Evolutionary conservation across 176 grass and related monocot genomes (phyloP).

Genomic region (Oryza brachyantha): DNA sequence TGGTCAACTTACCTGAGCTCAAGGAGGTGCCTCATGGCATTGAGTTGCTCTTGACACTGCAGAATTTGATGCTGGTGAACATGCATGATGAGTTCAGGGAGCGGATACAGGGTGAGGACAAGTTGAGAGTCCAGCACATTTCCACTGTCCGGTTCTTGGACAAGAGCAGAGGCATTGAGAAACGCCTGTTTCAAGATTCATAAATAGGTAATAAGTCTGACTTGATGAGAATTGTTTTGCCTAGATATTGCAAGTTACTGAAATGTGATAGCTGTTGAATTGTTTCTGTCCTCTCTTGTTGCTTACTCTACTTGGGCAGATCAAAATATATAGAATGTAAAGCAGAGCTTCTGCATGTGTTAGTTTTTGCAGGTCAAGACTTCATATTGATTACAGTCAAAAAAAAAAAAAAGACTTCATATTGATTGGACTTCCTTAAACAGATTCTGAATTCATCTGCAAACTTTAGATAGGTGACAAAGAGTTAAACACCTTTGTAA

Average conservation of each 20-base stretch:
- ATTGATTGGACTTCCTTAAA: background rate
- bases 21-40: constrained; percentile 27
- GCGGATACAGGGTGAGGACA: constrained; percentile 3
- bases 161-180: constrained; percentile 20
- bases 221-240: background rate
- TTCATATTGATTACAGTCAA: too few relatives aligned
- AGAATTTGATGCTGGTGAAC: constrained; percentile 21
- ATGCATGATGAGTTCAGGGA: constrained; percentile 21
- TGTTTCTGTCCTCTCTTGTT: too few relatives aligned
- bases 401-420: too few relatives aligned
- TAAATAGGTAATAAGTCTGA: background rate
- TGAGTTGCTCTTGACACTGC: background rate
- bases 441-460: background rate
- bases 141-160: constrained; percentile 16
- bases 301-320: too few relatives aligned
- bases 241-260: background rate
- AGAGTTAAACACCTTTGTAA: background rate
- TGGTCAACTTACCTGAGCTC: constrained; percentile 22
- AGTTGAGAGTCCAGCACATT: constrained; percentile 18
- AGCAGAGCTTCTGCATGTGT: background rate
- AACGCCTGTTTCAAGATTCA: constrained; percentile 17
- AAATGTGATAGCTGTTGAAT: background rate
- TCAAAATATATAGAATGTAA: too few relatives aligned
- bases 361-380: background rate
- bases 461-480: background rate